phyloP scores from a whole-genome alignment of 305 asterid genomes.

The Ilex paraguariensis region DNA sequence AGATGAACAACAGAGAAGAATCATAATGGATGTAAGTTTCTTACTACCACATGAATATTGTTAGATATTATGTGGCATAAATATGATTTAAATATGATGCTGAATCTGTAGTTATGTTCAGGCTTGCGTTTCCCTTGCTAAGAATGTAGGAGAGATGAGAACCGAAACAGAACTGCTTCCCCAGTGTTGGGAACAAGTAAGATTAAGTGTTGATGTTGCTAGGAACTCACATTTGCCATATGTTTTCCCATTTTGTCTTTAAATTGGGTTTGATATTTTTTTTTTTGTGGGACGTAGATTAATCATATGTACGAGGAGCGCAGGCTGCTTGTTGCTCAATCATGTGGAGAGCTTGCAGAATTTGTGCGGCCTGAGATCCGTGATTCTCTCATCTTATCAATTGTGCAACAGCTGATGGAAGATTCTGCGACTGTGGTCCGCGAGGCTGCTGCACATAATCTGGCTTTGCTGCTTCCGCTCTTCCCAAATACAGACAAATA shows the following conservation, averaged over 20 bases:
- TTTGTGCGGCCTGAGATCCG: constrained; percentile 98
- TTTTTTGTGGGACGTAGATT: constrained; percentile 49
- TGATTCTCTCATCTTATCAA: constrained; percentile 96
- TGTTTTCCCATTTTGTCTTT: background rate
- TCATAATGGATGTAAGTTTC: constrained; percentile 94
- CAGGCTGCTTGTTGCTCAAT: constrained; percentile 97
- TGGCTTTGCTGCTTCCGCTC: constrained; percentile 96
- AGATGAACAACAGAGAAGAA: constrained; percentile 96
- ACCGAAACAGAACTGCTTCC: constrained; percentile 99
- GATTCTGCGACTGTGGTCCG: constrained; percentile 98
- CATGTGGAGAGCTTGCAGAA: constrained; percentile 98
- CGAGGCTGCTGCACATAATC: constrained; percentile 97
- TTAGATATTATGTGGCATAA: background rate
- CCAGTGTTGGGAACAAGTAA: constrained; percentile 99
- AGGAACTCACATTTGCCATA: background rate
- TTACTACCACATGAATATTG: constrained; percentile 4
- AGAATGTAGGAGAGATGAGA: constrained; percentile 92
- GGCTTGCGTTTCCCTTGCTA: constrained; percentile 98
- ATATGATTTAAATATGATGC: background rate
- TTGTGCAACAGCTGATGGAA: constrained; percentile 96
- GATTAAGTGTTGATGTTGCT: constrained; percentile 15
- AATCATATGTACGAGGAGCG: constrained; percentile 99
- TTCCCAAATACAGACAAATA: constrained; percentile 97
- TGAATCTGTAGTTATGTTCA: constrained; percentile 30
- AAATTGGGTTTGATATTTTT: constrained; percentile 13